phyloP scores from a whole-genome alignment of 2,329 filamentous ascomycete species.

The Thelonectria blattea region DNA sequence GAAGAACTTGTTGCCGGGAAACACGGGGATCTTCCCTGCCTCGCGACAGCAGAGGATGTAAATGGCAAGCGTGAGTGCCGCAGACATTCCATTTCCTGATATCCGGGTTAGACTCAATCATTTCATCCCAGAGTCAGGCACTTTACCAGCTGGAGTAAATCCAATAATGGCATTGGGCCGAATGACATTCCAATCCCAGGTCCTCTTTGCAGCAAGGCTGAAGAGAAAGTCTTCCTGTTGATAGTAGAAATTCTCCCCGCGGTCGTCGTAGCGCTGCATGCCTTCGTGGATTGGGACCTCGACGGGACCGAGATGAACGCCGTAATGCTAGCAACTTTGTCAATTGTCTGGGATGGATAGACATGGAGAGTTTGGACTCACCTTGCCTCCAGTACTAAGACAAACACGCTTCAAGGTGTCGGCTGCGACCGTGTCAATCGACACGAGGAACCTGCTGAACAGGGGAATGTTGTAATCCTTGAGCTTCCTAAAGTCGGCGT shows the following conservation, averaged over 20 bases:
- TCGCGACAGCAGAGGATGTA: constrained; percentile 26
- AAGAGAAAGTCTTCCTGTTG: constrained; percentile 28
- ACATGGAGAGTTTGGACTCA: background rate
- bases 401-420: constrained; percentile 24
- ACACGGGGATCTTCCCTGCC: constrained; percentile 18
- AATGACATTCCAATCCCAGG: constrained; percentile 28
- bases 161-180: constrained; percentile 28
- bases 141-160: constrained; percentile 24
- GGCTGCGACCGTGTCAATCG: constrained; percentile 25
- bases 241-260: constrained; percentile 29
- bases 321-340: constrained; percentile 19
- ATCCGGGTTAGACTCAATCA: background rate
- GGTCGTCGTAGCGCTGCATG: constrained; percentile 25
- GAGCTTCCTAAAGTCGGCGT: constrained; percentile 26
- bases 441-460: constrained; percentile 25
- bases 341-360: background rate
- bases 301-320: constrained; percentile 23
- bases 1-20: constrained; percentile 28
- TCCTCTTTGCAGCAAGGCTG: constrained; percentile 20
- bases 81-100: constrained; percentile 28
- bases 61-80: constrained; percentile 24
- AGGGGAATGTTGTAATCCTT: constrained; percentile 25
- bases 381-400: constrained; percentile 28
- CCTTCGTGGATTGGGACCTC: constrained; percentile 27
- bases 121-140: background rate